Conservation (phyloP, 768 basidiomycete species). For the Macrolepiota albuminosa region DNA sequence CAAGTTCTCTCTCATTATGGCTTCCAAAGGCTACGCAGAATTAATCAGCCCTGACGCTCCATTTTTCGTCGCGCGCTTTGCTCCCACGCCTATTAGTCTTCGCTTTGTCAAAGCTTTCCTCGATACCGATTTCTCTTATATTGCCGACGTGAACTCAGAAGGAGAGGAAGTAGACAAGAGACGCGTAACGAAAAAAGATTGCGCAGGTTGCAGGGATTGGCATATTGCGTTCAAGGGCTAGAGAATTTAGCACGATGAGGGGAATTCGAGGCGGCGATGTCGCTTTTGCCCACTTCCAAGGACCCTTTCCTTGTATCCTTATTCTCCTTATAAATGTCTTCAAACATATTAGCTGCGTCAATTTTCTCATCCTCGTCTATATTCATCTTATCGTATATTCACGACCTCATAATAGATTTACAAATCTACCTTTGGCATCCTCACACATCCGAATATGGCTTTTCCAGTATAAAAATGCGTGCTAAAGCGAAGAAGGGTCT, state of each 20-base stretch:
- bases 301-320: constrained; percentile 16
- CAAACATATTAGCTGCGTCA: too few relatives aligned
- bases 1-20: constrained; percentile 27
- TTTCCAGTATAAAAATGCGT: too few relatives aligned
- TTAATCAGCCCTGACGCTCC: constrained; percentile 21
- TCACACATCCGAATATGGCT: too few relatives aligned
- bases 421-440: too few relatives aligned
- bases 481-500: too few relatives aligned
- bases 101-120: constrained; percentile 37
- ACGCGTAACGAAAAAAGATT: not conserved
- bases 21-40: constrained; percentile 33
- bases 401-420: too few relatives aligned
- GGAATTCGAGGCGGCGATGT: constrained; percentile 36
- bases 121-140: constrained; percentile 18
- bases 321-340: too few relatives aligned
- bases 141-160: constrained; percentile 4
- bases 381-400: too few relatives aligned
- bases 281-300: constrained; percentile 34
- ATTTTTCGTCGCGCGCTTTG: constrained; percentile 39
- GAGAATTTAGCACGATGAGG: constrained; percentile 34
- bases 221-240: constrained; percentile 29
- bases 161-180: not conserved
- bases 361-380: too few relatives aligned
- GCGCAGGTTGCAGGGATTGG: constrained; percentile 7
- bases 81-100: constrained; percentile 25